Evolutionary conservation across 768 basidiomycete genomes (phyloP), one percentile per base, ranked within the genome.

Genomic region (Naganishia randhawae): DNA sequence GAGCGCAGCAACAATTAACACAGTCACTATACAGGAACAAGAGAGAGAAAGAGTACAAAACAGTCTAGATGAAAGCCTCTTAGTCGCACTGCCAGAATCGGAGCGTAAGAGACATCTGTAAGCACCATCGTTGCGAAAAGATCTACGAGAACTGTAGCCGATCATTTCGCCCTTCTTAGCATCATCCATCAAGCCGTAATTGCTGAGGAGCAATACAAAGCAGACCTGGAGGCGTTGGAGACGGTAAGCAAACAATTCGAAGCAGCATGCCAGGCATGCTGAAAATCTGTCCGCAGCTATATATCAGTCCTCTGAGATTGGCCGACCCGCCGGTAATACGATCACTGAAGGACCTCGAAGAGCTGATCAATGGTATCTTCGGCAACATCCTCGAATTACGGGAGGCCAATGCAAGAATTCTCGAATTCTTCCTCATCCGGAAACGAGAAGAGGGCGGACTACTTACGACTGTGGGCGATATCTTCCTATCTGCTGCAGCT

Each of bases 331-430:
- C 91, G 0, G 88, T 95, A 72, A 86, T 96, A 45, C 81, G 83
- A 5, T 80, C 83, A 4, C 75, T 84, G 29, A 83, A 85, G 35
- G 71, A 73, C 8, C 79, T 96, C 83, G 94, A 96, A 82, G 91
- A 94, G 79, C 84, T 98, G 65, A 94, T 92, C 84, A 88, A 91
- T 77, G 91, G 94, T 75, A 86, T 98, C 73, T 97, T 98, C 89
- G 88, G 90, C 63, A 86, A 87, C 75, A 95, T 92, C 22, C 84
- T 95, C 73, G 92, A 96, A 77, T 89, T 98, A n/a, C 85, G 90
- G 19, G 89, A 90, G 76, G 88, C 89, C 75, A 91, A 89, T 73
- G 84, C 86, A 33, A 84, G 87, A 13, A 83, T 96, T n/a, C 83
- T 97, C 17, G 91, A 94, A 74, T 85, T 89, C 3, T 85, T 97